phyloP scores from a whole-genome alignment of 805 yeast species.

The Yamadazyma kitorensis region DNA sequence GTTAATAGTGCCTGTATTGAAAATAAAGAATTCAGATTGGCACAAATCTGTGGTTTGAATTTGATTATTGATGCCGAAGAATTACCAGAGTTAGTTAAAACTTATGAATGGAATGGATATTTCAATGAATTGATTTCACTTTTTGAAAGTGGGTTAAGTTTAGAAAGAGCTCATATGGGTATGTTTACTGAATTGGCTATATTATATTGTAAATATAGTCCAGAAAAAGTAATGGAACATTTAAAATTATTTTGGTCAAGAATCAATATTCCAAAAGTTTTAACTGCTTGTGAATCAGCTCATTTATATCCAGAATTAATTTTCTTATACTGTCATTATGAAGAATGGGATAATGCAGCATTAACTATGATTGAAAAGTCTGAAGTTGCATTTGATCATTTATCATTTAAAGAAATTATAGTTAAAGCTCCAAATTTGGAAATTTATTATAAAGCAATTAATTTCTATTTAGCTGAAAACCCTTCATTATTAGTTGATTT shows the following conservation, averaged over 20 bases:
- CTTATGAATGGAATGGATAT: slow-evolving; percentile 87
- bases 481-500: slow-evolving; percentile 88
- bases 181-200: slow-evolving; percentile 97
- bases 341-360: slow-evolving; percentile 99
- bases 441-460: slow-evolving; percentile 95
- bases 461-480: slow-evolving; percentile 88
- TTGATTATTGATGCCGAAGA: slow-evolving; percentile 97
- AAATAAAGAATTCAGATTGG: slow-evolving; percentile 90
- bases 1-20: slow-evolving; percentile 96
- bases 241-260: slow-evolving; percentile 97
- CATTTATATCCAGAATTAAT: slow-evolving; percentile 96
- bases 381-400: slow-evolving; percentile 89
- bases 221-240: slow-evolving; percentile 92
- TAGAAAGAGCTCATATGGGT: slow-evolving; percentile 99
- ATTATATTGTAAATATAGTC: slow-evolving; percentile 85
- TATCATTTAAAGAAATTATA: slow-evolving; percentile 89
- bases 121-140: slow-evolving; percentile 88
- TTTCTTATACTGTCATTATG: slow-evolving; percentile 95
- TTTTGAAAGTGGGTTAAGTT: slow-evolving; percentile 91
- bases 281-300: slow-evolving; percentile 87
- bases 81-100: slow-evolving; percentile 79
- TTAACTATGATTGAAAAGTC: slow-evolving; percentile 94
- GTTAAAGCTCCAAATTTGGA: slow-evolving; percentile 95
- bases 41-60: slow-evolving; percentile 98
- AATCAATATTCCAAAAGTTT: slow-evolving; percentile 94